Evolutionary conservation across 2,329 filamentous ascomycete genomes (phyloP), one percentile per base, ranked within the genome.

Genomic region (Arthrobotrys megalospora): DNA sequence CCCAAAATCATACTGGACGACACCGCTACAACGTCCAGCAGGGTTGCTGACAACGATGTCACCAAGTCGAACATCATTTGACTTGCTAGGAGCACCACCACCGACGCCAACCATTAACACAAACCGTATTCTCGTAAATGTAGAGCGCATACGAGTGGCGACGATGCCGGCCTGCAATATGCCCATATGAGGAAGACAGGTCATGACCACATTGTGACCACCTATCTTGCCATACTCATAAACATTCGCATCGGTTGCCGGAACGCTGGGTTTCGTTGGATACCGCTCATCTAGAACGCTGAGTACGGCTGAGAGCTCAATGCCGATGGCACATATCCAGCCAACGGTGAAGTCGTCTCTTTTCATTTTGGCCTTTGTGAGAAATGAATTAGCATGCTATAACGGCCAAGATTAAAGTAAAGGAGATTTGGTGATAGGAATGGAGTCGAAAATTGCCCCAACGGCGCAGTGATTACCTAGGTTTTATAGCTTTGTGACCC

Each of bases 1-100:
- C n/a, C 65, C 65, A 19, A 60, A 68, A 19, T 68, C 65, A 28
- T 68, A 60, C n/a, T 68, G 52, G 16, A 53, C 16, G 6, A 66
- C 63, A n/a, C 50, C 65, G 1, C 50, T 38, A 24, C 21, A 58
- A 4, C 41, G 12, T 2, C 38, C 19, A 1, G 36, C 36, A 21
- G 11, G 24, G 16, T 53, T 34, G 11, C 65, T 58, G 34, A 60
- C n/a, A n/a, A 66, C 63, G 5, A 66, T 43, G 32, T 66, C 63
- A 8, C 63, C 63, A 21, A 68, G 52, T 12, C 52, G 48, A 28
- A 55, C 19, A 24, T 68, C 65, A 60, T 68, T 32, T 6, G 36
- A 32, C 50, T 28, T 5, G 21, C 50, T 53, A 6, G 52, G 50
- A 3, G 50, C 65, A n/a, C 50, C 65, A 12, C 52, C 52, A 16